Percentiles rank a stretch among this genome's conserved stretches.
phyloP scores from a whole-genome alignment of 495 filamentous ascomycete species.

The Antarctomyces pellizariae region DNA sequence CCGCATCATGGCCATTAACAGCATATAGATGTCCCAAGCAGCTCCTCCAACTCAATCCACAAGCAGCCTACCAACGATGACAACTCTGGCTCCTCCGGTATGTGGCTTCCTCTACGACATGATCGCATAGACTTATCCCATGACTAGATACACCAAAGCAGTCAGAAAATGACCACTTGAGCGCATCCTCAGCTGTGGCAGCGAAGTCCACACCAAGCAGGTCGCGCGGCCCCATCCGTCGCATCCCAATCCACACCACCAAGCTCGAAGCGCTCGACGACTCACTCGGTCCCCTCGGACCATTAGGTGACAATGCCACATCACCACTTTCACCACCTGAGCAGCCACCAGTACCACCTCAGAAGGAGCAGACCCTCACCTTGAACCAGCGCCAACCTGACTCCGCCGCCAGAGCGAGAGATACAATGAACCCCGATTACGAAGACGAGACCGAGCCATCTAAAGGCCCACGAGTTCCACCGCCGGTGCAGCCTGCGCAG shows the following conservation, averaged over 20 bases:
- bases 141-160: no score
- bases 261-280: slow-evolving; percentile 76
- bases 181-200: no score
- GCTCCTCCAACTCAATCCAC: slow-evolving; percentile 1
- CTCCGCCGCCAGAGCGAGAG: slow-evolving; percentile 21
- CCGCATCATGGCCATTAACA: no score
- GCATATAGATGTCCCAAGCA: not conserved
- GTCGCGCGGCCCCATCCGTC: no score
- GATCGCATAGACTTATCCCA: slow-evolving; percentile 1
- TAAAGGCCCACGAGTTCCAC: slow-evolving; percentile 36
- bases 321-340: slow-evolving; percentile 23
- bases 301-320: slow-evolving; percentile 39
- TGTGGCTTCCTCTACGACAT: no score
- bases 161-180: no score
- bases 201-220: no score
- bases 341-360: slow-evolving; percentile 65
- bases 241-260: slow-evolving; percentile 60
- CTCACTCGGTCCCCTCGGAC: slow-evolving; percentile 78
- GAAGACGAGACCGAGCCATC: slow-evolving; percentile 35
- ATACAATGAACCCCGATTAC: slow-evolving; percentile 34
- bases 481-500: slow-evolving; percentile 47
- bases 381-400: slow-evolving; percentile 30
- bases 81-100: not conserved
- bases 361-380: slow-evolving; percentile 51
- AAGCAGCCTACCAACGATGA: slow-evolving; percentile 2